These are phyloP conservation scores for Diaporthe sp. DNA, from an alignment of 2,329 filamentous ascomycete genomes.

Conservation along the genomic window DNA sequence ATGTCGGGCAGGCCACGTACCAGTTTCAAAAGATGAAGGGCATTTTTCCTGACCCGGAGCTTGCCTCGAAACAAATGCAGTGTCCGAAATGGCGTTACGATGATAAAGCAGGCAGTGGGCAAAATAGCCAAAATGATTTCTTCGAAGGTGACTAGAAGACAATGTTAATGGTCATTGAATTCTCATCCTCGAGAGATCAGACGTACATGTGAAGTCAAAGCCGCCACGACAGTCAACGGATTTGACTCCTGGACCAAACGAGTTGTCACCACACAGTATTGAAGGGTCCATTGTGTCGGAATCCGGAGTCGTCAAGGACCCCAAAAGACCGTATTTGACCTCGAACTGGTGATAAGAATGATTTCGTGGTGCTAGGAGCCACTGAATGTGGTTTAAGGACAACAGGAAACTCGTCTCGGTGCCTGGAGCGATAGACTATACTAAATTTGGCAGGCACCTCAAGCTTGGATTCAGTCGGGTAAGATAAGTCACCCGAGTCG, in stretches of 20 bases:
- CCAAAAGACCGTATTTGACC: too few relatives aligned
- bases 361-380: background rate
- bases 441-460: background rate
- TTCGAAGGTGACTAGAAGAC: slow-evolving; percentile 35
- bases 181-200: background rate
- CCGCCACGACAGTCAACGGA: slow-evolving; percentile 35
- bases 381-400: background rate
- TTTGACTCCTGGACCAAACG: slow-evolving; percentile 36
- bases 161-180: background rate
- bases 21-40: slow-evolving; percentile 29
- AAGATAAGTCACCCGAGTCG: background rate
- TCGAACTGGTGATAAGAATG: accelerated
- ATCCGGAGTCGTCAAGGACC: background rate
- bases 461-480: background rate
- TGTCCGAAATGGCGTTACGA: slow-evolving; percentile 28
- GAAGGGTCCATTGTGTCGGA: background rate
- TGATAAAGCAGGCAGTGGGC: slow-evolving; percentile 34
- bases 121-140: slow-evolving; percentile 36
- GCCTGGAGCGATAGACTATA: background rate
- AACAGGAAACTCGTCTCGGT: background rate
- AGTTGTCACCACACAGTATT: slow-evolving; percentile 35
- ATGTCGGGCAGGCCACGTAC: background rate
- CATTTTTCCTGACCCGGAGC: slow-evolving; percentile 24
- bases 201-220: slow-evolving; percentile 38
- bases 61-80: slow-evolving; percentile 24